These are phyloP conservation scores for Pichia sp. DNA, from an alignment of 1,139 yeast species.

Conservation along the genomic window DNA sequence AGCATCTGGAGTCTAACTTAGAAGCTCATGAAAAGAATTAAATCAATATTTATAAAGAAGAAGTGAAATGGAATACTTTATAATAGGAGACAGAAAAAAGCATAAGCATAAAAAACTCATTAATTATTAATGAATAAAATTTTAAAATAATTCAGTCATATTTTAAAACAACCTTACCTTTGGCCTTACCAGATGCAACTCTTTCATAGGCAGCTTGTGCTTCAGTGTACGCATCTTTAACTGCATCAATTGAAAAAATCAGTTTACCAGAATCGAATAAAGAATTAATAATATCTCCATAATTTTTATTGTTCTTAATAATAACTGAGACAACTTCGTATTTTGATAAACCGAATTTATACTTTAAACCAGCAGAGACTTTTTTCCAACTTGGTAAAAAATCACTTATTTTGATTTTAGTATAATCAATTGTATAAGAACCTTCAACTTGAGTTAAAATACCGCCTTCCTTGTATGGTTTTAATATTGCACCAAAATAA, in stretches of 20 bases:
- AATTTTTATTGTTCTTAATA: constrained; percentile 9
- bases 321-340: constrained; percentile 16
- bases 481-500: constrained; percentile 15
- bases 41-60: no score
- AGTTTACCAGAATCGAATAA: constrained; percentile 39
- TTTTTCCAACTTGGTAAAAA: constrained; percentile 14
- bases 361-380: constrained; percentile 12
- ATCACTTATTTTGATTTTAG: constrained; percentile 3
- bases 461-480: constrained; percentile 26
- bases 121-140: no score
- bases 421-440: constrained; percentile 25
- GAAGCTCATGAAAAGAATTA: no score
- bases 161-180: constrained; percentile 52
- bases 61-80: no score
- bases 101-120: no score
- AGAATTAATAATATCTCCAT: constrained; percentile 22
- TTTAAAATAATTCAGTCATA: no score
- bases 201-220: constrained; percentile 44
- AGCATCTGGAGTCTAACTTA: no score
- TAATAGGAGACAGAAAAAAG: neutral
- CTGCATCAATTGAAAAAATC: constrained; percentile 47
- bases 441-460: constrained; percentile 32
- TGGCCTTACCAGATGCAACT: constrained; percentile 42
- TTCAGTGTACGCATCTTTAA: constrained; percentile 40
- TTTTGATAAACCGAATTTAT: constrained; percentile 19